Conservation (phyloP, 2,329 filamentous ascomycete species). For the Ceratocystis huliohia region DNA sequence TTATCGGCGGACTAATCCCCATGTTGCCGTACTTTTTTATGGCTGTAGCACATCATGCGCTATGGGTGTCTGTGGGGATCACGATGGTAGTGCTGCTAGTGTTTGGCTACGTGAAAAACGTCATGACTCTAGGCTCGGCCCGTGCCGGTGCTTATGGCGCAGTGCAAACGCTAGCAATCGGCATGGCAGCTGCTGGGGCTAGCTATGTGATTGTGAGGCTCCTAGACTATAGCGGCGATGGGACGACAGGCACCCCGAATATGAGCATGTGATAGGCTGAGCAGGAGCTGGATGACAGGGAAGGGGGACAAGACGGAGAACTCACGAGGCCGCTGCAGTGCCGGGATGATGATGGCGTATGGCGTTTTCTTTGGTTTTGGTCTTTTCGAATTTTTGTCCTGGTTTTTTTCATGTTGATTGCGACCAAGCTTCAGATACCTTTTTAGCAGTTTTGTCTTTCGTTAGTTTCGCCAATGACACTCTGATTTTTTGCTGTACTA, state of each 20-base stretch:
- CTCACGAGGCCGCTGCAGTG: background rate
- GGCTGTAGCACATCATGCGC: constrained; percentile 32
- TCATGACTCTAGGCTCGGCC: constrained; percentile 31
- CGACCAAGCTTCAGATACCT: too few relatives aligned
- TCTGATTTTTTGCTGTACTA: too few relatives aligned
- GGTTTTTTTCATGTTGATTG: background rate
- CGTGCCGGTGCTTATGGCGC: constrained; percentile 45
- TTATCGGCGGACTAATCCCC: constrained; percentile 58
- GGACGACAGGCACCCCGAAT: background rate
- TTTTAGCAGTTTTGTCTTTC: too few relatives aligned
- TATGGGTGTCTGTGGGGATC: constrained; percentile 47
- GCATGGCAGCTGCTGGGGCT: constrained; percentile 51
- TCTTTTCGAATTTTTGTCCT: background rate
- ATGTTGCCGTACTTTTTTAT: constrained; percentile 57
- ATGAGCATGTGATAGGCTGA: background rate
- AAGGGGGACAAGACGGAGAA: background rate
- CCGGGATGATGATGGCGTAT: background rate
- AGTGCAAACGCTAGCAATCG: constrained; percentile 51
- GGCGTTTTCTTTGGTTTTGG: background rate
- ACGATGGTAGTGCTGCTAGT: constrained; percentile 48
- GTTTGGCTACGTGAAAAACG: constrained; percentile 56
- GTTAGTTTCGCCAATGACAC: too few relatives aligned
- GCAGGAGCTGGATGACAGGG: background rate
- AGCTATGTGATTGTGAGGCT: constrained; percentile 50
- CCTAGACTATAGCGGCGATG: constrained; percentile 32